Base-by-base conservation (phyloP, 2,329 filamentous ascomycete species). In the Fusarium sublunatum region DNA sequence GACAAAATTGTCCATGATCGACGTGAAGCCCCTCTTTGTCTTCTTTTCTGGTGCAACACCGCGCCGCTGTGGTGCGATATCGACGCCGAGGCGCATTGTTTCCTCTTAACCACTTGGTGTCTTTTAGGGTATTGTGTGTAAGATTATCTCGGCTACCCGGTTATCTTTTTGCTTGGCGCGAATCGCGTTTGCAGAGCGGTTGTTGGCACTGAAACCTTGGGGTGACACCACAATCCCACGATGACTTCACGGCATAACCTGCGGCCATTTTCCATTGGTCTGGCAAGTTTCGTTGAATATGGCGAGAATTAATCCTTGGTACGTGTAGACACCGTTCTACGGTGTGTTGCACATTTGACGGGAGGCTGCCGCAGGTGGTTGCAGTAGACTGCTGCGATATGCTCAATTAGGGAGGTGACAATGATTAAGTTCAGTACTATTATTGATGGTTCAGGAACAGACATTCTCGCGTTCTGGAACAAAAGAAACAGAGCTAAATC, bases 11-110 rank as follows among this genome's bases (percentile, higher is more conserved):
- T 32, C 39, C 24, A 32, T 22, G 59, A 66, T 64, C 63, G 59
- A 58, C 62, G n/a, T 29, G 54, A 43, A 44, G 51, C 63, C 63
- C 54, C 63, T 62, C 58, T 53, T 54, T 50, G 24, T 35, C 49
- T 31, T 39, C 28, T 29, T 51, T 46, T 35, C 41, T 34, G 28
- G 54, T 59, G 50, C 36, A 62, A 66, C 43, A 53, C 39, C 24
- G 40, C n/a, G 45, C 47, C 31, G 41, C 31, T 29, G 34, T 67
- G 51, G 59, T 64, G 54, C 64, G 43, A 64, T 66, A 22, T 64
- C 44, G 47, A 58, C 39, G 59, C 45, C 48, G 46, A 42, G 35
- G 24, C 35, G 45, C 43, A 45, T 58, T 46, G 8, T 19, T 34
- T 22, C 44, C n/a, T 31, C 19, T 19, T 3, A 19, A 19, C 19